These are phyloP conservation scores for Colletotrichum echinochloae DNA, from an alignment of 2,329 filamentous ascomycete species.

Conservation along the genomic window DNA sequence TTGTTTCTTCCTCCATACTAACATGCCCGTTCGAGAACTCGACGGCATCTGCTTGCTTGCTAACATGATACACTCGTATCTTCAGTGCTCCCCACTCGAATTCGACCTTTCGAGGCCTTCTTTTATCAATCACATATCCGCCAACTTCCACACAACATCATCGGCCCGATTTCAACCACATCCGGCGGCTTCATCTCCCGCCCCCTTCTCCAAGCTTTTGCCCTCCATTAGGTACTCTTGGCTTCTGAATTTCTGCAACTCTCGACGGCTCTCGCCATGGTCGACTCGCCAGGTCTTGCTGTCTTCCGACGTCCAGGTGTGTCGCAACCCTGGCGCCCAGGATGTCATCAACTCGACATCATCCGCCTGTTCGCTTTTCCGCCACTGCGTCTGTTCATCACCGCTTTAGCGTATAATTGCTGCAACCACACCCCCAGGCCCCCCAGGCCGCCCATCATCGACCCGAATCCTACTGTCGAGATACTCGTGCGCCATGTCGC, in stretches of 20 bases:
- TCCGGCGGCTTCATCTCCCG: neutral
- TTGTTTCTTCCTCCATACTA: neutral
- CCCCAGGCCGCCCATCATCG: neutral
- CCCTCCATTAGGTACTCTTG: no score
- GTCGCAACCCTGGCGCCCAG: constrained; percentile 4
- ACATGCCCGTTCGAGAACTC: neutral
- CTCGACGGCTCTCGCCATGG: neutral
- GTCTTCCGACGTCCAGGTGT: neutral
- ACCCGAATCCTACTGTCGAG: neutral
- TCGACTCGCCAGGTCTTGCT: neutral
- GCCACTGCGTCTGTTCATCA: neutral
- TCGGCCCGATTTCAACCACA: neutral
- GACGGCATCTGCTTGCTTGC: neutral
- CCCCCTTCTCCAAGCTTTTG: neutral
- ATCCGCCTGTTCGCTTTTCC: constrained; percentile 6
- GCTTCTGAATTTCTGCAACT: neutral
- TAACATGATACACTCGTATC: neutral
- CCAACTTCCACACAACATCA: neutral
- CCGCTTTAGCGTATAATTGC: neutral
- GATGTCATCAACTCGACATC: neutral
- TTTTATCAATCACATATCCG: neutral
- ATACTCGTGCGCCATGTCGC: constrained; percentile 18
- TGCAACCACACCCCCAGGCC: neutral
- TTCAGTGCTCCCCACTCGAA: neutral
- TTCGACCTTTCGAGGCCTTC: neutral